Conservation (phyloP, 495 filamentous ascomycete genomes). For the Aspergillus funiculosus region DNA sequence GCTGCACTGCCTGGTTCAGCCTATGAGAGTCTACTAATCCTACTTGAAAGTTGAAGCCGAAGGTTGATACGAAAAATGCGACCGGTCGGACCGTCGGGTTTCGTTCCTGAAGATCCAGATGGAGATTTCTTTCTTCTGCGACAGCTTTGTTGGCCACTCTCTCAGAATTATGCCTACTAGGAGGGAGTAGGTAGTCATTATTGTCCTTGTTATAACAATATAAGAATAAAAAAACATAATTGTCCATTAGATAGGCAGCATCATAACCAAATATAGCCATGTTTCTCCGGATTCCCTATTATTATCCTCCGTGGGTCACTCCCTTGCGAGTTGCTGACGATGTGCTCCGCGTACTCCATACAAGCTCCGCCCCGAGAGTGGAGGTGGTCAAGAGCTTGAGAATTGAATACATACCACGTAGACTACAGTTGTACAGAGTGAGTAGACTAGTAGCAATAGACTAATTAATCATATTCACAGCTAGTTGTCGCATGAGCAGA, state of each 20-base stretch:
- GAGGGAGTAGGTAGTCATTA: too few species aligned
- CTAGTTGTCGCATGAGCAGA: too few species aligned
- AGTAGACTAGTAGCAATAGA: too few species aligned
- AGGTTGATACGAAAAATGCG: conserved; percentile 2
- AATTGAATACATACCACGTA: too few species aligned
- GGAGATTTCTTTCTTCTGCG: neutral
- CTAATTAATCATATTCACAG: too few species aligned
- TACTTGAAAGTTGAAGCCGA: too few species aligned
- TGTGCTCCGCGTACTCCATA: conserved; percentile 1
- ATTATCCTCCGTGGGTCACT: neutral
- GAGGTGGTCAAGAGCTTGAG: neutral
- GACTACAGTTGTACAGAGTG: too few species aligned
- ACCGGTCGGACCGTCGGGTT: neutral
- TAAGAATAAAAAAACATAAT: too few species aligned
- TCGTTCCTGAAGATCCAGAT: conserved; percentile 10
- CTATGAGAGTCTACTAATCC: neutral
- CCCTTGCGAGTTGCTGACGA: neutral
- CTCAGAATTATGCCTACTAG: neutral
- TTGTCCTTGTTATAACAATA: too few species aligned
- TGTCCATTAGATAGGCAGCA: conserved; percentile 1
- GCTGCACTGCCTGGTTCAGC: conserved; percentile 6
- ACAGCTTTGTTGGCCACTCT: conserved; percentile 6
- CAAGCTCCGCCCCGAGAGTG: conserved; percentile 3
- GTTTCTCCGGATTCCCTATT: conserved; percentile 3
- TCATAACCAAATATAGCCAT: conserved; percentile 3